Evolutionary conservation across 2,329 filamentous ascomycete genomes (phyloP).

Genomic region (Elsinoe necatrix): DNA sequence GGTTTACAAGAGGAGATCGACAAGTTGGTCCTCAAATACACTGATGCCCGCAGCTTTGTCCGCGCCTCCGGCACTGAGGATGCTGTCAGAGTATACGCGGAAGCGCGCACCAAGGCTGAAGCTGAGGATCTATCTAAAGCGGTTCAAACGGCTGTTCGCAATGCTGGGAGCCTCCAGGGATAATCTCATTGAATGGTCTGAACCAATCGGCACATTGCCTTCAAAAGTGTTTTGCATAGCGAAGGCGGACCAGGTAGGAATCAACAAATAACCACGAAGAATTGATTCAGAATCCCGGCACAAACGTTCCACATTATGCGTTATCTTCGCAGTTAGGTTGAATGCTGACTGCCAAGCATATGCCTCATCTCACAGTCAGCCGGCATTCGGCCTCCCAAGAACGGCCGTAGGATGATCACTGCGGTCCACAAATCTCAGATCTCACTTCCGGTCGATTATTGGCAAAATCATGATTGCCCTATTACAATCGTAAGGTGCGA

Average conservation of each 20-base stretch:
- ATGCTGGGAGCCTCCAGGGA: background rate
- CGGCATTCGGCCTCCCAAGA: background rate
- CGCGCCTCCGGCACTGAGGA: conserved; percentile 93
- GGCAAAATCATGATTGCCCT: background rate
- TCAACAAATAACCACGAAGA: background rate
- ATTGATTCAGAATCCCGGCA: background rate
- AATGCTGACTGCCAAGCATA: background rate
- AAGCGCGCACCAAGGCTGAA: conserved; percentile 46
- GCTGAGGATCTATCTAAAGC: conserved; percentile 18
- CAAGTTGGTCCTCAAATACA: conserved; percentile 79
- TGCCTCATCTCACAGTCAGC: background rate
- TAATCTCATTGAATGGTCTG: background rate
- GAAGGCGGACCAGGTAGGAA: background rate
- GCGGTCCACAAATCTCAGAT: background rate
- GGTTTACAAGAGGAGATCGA: conserved; percentile 83
- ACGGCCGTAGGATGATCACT: background rate
- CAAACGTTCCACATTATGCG: background rate
- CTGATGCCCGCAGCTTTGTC: conserved; percentile 80
- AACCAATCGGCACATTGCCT: background rate
- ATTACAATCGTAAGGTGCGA: background rate
- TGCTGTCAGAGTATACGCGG: conserved; percentile 89
- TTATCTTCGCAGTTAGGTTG: background rate
- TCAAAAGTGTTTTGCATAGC: conserved; percentile 12
- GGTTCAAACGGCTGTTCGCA: conserved; percentile 17
- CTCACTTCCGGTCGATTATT: background rate